Base-by-base conservation (phyloP, 768 basidiomycete genomes). In the Suillus hirtellus region DNA sequence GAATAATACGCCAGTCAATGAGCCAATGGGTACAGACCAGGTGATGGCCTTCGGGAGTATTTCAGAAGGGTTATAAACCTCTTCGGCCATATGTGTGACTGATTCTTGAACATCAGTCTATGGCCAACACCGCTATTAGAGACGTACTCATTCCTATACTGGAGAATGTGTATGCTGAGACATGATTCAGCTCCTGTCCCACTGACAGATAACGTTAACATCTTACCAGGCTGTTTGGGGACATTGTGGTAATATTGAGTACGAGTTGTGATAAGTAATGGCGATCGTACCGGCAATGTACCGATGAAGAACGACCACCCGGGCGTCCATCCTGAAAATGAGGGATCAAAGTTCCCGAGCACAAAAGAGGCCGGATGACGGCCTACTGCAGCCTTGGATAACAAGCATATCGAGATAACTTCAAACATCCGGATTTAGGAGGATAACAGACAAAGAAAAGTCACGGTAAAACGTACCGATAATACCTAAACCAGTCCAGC, bases 291-390 rank as follows among this genome's bases (percentile, higher is more conserved):
- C 49, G 83, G 85, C 27, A 86, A 77, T 24, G 87, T 68, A 38
- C 87, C 87, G 38, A 88, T 85, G 71, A 88, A 89, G 69, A 88
- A 89, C 0, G 86, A 80, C 87, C 87, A 89, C 42, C 85, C 88
- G 14, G 84, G 79, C 2, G 80, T 81, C 88, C 88, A 89, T 7
- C 88, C 88, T 0, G 88, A 85, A n/a, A 76, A 72, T 19, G 86
- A 82, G 1, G 84, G 76, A 67, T 89, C 82, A 60, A 88, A 89
- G 63, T 83, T 79, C 11, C 81, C 81, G 1, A 89, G 76, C 1
- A 84, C 87, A 67, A 82, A 89, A 1, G 80, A 74, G 1, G 81
- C 84, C 14, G 87, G 78, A 56, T 80, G 82, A 15, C 84, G 81
- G 1, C 86, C 86, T 17, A 75, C 73, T 1, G 82, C 82, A 2